Conservation (phyloP, 306 rosid species). For the Purshia tridentata region DNA sequence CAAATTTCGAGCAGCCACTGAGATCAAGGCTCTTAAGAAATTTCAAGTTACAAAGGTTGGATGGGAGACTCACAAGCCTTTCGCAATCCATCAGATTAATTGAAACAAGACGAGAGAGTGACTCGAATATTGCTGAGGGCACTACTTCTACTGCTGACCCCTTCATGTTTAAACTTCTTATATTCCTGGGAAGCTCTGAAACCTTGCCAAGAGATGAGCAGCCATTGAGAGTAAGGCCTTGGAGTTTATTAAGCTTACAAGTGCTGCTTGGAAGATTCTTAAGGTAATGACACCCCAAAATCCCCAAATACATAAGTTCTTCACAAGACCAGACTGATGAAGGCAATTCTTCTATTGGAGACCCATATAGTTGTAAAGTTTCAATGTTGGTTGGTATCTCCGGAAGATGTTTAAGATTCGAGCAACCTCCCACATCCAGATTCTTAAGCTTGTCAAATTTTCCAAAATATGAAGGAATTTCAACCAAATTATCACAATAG, state of each 20-base stretch:
- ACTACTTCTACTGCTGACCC: neutral
- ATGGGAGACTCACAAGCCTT: neutral
- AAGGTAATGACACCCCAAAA: neutral
- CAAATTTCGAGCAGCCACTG: neutral
- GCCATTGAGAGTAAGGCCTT: neutral
- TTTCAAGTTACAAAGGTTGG: conserved; percentile 1
- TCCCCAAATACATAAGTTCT: neutral
- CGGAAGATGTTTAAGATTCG: neutral
- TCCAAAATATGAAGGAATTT: neutral
- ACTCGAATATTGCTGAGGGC: neutral
- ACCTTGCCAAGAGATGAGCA: neutral
- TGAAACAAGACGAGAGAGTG: neutral
- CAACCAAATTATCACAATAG: neutral
- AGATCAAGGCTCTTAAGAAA: neutral
- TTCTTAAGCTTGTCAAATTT: neutral
- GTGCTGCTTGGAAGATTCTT: conserved; percentile 6
- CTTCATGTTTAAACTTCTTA: neutral
- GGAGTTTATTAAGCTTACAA: neutral
- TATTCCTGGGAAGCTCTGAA: neutral
- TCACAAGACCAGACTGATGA: neutral
- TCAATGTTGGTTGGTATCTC: neutral
- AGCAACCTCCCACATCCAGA: neutral
- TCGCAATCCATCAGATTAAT: neutral
- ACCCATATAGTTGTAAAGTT: neutral
- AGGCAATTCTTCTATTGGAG: conserved; percentile 2